phyloP scores from a whole-genome alignment of 139 green algal species.

The Micractinium conductrix region DNA sequence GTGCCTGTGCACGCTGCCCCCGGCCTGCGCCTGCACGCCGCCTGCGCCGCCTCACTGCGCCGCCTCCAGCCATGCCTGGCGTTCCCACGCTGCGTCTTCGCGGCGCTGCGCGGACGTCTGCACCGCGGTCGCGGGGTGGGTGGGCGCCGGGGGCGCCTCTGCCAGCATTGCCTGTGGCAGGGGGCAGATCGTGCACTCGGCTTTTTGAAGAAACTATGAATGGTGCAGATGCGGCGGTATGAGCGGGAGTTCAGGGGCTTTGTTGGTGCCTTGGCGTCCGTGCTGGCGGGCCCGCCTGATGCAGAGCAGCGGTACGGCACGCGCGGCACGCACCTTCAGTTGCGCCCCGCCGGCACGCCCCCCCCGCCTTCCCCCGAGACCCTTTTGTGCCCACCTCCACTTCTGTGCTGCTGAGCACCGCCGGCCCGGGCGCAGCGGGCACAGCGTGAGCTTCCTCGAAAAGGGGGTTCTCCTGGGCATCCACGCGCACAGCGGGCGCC shows the following conservation, averaged over 20 bases:
- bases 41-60: no score
- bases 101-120: no score
- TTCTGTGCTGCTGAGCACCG: background rate
- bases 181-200: background rate
- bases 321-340: background rate
- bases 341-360: no score
- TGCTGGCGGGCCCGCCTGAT: background rate
- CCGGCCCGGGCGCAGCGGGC: background rate
- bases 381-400: background rate
- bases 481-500: background rate
- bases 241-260: background rate
- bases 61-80: no score
- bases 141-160: background rate
- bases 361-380: background rate
- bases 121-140: background rate
- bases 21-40: no score
- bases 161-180: slow-evolving; percentile 8
- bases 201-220: background rate
- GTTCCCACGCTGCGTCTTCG: no score
- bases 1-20: no score
- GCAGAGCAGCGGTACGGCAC: background rate
- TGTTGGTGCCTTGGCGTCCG: background rate
- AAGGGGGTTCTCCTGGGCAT: no score
- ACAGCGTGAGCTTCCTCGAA: background rate
- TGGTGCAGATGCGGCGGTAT: background rate